Conservation (phyloP, 768 basidiomycete genomes). For the Termitomyces sp. region DNA sequence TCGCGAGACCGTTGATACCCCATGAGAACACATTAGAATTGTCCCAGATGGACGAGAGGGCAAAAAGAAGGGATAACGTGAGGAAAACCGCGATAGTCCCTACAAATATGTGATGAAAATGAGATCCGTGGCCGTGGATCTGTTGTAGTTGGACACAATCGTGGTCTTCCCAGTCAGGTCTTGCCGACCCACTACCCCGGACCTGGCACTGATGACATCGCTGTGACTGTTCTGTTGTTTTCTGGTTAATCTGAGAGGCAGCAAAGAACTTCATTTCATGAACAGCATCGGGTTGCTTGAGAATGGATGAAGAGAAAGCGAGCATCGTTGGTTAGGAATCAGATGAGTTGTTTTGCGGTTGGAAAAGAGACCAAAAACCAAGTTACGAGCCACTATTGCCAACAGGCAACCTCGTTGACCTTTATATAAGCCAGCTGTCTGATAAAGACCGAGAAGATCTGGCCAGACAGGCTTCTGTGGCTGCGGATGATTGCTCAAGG, state of each 20-base stretch:
- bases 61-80: constrained; percentile 22
- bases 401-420: neutral
- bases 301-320: neutral
- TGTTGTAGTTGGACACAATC: neutral
- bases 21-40: constrained; percentile 15
- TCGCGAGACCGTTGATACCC: constrained; percentile 21
- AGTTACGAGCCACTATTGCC: neutral
- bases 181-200: neutral
- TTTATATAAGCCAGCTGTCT: neutral
- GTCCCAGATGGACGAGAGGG: constrained; percentile 24
- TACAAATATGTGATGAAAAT: constrained; percentile 24
- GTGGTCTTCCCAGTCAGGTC: neutral
- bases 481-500: neutral
- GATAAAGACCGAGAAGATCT: neutral
- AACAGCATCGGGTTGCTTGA: neutral
- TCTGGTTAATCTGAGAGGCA: neutral
- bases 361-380: neutral
- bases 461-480: neutral
- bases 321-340: neutral
- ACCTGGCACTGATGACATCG: neutral
- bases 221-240: neutral
- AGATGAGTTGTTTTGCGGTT: neutral
- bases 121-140: constrained; percentile 1
- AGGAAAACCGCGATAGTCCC: constrained; percentile 28
- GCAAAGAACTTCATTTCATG: neutral